Evolutionary conservation across 805 yeast species (phyloP), one percentile per base, ranked within the genome.

Genomic region (Schwanniomyces vanrijiae): DNA sequence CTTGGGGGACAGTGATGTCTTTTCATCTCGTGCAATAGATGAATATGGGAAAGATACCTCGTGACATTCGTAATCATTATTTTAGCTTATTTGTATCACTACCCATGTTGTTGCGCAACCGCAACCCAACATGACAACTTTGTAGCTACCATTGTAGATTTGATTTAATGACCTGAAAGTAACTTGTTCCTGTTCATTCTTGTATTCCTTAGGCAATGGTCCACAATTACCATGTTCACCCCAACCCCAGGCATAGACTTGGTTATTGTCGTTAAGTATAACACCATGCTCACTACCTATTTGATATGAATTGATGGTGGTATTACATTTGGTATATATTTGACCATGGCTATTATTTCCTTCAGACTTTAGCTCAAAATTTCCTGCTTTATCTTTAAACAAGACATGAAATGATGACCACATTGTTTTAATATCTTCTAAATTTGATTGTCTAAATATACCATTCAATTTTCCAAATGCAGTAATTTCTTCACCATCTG

Each of bases 191-290:
- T 53, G 42, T 16, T 41, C 43, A 22, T 37, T 29, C 11, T 8
- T 3, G 5, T 31, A 24, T 10, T 40, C 33, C 44, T 10, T 21
- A 14, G 3, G 37, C 33, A 18, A 53, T 44, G 62, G 60, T 0
- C 96, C 96, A 66, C 98, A 92, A 61, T 92, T 92, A 0, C 99
- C 99, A 64, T 92, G 99, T 59, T 94, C 98, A 11, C 97, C 97
- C 99, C 99, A 92, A 0, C 99, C 99, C 98, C 98, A 94, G 2
- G 91, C 77, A 45, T 59, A 69, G 0, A 90, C 84, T 7, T 47
- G 42, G 34, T 64, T 55, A 13, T 60, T 52, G 1, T 39, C n/a
- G 1, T 55, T 43, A 5, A 64, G 59, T 9, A 80, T 55, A 14
- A 90, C 56, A 0, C 94, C 95, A 64, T 92, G 99, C 60, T 92